A percentile compares a stretch with the other conserved stretches of the same genome.
Evolutionary conservation across 2,329 filamentous ascomycete genomes (phyloP).

Genomic region (Elsinoe necatrix): DNA sequence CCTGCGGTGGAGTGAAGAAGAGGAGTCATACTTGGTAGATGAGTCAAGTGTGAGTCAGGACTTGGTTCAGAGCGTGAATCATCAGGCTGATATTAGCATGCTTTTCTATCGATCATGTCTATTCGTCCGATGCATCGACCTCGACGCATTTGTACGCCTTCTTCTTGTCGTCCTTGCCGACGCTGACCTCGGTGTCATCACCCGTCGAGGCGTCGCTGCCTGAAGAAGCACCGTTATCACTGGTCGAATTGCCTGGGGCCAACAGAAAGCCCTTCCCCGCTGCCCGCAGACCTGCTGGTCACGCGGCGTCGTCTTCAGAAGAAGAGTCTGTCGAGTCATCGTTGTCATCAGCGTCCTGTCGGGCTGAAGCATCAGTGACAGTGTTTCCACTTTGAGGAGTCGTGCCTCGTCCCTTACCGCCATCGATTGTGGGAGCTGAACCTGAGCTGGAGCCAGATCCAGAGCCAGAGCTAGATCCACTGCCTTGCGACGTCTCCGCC

Average conservation of each 20-base stretch:
- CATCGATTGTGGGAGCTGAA: background rate
- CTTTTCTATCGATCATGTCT: background rate
- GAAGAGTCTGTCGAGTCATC: background rate
- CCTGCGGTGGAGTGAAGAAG: background rate
- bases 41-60: background rate
- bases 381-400: background rate
- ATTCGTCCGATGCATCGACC: background rate
- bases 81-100: background rate
- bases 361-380: background rate
- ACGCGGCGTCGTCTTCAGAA: background rate
- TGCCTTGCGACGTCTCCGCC: background rate
- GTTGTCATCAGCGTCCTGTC: background rate
- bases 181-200: background rate
- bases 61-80: background rate
- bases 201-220: background rate
- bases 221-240: background rate
- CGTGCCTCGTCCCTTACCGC: background rate
- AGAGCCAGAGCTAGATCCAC: background rate
- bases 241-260: background rate
- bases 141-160: conserved; percentile 2
- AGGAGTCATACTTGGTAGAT: background rate
- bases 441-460: background rate
- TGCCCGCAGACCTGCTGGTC: background rate
- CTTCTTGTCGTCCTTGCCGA: background rate
- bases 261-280: background rate